These are phyloP conservation scores for Angomonas desouzai DNA, from an alignment of 208 protist genomes.

Conservation along the genomic window DNA sequence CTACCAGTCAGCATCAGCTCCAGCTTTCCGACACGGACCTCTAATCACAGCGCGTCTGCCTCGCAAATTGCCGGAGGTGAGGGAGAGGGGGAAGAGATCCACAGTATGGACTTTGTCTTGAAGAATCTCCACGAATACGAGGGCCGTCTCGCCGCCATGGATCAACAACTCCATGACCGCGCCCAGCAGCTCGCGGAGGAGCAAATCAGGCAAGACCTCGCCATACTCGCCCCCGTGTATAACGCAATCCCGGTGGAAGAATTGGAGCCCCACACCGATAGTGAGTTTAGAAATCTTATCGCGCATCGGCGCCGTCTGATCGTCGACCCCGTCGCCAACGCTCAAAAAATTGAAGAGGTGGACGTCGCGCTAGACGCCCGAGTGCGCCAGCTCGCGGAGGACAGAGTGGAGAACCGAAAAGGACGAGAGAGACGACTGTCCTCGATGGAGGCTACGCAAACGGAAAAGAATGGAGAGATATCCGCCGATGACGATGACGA, in stretches of 20 bases:
- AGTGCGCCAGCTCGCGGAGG: background rate
- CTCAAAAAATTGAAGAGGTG: background rate
- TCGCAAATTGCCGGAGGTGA: background rate
- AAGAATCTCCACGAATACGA: slow-evolving; percentile 30
- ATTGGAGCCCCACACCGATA: slow-evolving; percentile 63
- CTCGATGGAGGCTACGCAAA: background rate
- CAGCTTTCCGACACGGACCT: background rate
- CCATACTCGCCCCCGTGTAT: slow-evolving; percentile 36
- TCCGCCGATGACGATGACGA: slow-evolving; percentile 1
- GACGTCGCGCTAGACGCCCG: background rate
- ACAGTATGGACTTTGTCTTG: slow-evolving; percentile 49
- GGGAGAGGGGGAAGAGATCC: slow-evolving; percentile 34
- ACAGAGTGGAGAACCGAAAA: slow-evolving; percentile 1
- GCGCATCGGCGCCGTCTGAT: slow-evolving; percentile 44
- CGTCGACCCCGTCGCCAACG: background rate
- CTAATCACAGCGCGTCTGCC: background rate
- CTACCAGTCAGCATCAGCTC: background rate
- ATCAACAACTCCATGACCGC: slow-evolving; percentile 59
- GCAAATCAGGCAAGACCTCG: slow-evolving; percentile 43
- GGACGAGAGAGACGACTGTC: background rate
- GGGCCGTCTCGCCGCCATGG: slow-evolving; percentile 37
- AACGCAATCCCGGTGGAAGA: slow-evolving; percentile 51
- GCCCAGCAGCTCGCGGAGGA: slow-evolving; percentile 41
- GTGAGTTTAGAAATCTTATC: slow-evolving; percentile 43
- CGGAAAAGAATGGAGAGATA: background rate